Percentiles rank a stretch among this genome's conserved stretches.
phyloP scores from a whole-genome alignment of 2,329 filamentous ascomycete species.

The Calonectria naviculata region DNA sequence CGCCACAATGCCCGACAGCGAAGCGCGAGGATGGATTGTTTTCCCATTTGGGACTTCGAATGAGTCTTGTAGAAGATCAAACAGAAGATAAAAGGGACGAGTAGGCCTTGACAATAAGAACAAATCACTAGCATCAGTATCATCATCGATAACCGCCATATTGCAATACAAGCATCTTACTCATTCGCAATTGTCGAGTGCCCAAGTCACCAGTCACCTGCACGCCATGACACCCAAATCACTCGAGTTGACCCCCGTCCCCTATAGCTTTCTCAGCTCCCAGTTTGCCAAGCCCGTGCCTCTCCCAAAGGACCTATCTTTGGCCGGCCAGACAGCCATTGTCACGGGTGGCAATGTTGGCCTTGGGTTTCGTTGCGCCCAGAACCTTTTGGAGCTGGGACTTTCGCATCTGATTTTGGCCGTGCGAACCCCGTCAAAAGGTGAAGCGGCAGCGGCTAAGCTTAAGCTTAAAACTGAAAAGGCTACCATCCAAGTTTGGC shows the following conservation, averaged over 20 bases:
- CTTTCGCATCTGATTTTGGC: constrained; percentile 58
- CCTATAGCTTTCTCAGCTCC: constrained; percentile 38
- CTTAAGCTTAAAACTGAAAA: constrained; percentile 33
- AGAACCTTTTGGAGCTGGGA: constrained; percentile 51
- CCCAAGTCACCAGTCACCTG: neutral
- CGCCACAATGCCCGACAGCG: neutral
- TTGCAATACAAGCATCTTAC: neutral
- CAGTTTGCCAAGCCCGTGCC: constrained; percentile 39
- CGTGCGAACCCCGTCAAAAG: constrained; percentile 55
- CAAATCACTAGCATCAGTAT: neutral
- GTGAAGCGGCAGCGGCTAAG: constrained; percentile 49
- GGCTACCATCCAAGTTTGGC: constrained; percentile 59
- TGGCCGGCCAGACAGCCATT: constrained; percentile 54
- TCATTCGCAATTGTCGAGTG: neutral
- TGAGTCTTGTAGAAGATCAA: neutral
- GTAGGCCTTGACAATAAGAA: neutral
- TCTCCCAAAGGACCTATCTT: constrained; percentile 32
- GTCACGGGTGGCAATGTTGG: constrained; percentile 62
- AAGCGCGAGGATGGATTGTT: constrained; percentile 22
- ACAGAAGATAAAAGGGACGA: constrained; percentile 12
- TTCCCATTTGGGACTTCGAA: constrained; percentile 22
- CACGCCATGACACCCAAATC: constrained; percentile 38
- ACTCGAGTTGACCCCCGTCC: constrained; percentile 25
- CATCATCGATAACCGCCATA: neutral
- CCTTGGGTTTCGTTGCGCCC: constrained; percentile 57